Evolutionary conservation across 495 filamentous ascomycete genomes (phyloP).

Genomic region (Neurospora discreta): DNA sequence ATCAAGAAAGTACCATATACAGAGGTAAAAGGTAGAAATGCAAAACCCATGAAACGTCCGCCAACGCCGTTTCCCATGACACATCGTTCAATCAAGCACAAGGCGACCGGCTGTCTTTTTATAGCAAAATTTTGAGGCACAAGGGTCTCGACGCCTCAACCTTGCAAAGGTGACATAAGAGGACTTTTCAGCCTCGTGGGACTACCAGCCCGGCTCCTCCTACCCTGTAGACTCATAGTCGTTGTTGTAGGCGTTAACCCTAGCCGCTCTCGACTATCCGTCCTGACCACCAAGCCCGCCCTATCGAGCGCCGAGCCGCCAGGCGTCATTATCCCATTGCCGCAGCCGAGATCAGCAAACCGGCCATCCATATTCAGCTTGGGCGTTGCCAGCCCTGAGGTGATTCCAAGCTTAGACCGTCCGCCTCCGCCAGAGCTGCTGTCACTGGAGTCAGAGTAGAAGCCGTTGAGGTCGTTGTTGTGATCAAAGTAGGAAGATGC

Average conservation of each 20-base stretch:
- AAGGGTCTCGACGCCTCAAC: constrained; percentile 10
- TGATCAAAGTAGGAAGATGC: constrained; percentile 27
- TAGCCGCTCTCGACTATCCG: constrained; percentile 69
- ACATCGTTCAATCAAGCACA: background rate
- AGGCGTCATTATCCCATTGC: constrained; percentile 26
- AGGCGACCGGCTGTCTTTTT: background rate
- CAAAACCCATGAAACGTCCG: background rate
- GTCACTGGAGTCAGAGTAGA: constrained; percentile 44
- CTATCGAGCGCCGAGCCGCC: constrained; percentile 54
- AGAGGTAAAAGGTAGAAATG: background rate
- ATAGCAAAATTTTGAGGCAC: background rate
- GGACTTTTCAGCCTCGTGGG: constrained; percentile 57
- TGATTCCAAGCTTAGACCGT: constrained; percentile 30
- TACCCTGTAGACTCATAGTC: constrained; percentile 37
- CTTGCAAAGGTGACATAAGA: constrained; percentile 39
- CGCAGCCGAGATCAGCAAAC: constrained; percentile 18
- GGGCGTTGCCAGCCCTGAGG: constrained; percentile 55
- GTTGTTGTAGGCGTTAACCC: constrained; percentile 26
- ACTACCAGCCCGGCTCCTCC: constrained; percentile 51
- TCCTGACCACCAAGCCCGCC: constrained; percentile 62
- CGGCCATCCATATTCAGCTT: constrained; percentile 44
- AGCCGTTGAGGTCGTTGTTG: constrained; percentile 44
- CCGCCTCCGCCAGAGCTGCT: background rate
- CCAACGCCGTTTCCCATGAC: background rate
- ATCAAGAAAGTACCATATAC: background rate